Evolutionary conservation across 306 rosid genomes (phyloP).

Genomic region (Phaseolus lunatus): DNA sequence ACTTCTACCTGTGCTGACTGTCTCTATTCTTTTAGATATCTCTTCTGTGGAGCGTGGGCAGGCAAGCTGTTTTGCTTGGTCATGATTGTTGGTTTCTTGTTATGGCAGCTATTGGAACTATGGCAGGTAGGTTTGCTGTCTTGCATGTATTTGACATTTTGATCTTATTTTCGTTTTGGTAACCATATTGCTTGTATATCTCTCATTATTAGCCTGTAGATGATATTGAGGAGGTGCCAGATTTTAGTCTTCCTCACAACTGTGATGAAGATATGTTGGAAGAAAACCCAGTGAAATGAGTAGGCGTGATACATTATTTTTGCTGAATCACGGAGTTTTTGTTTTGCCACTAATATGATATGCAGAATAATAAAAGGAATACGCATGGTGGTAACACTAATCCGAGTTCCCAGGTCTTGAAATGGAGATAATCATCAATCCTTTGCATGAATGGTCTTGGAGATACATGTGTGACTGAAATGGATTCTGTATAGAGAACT

Average conservation of each 20-base stretch:
- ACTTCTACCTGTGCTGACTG: constrained; percentile 31
- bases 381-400: background rate
- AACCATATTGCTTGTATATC: constrained; percentile 18
- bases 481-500: background rate
- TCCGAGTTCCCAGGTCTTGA: constrained; percentile 11
- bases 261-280: constrained; percentile 44
- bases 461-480: background rate
- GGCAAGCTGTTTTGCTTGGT: constrained; percentile 91
- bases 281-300: constrained; percentile 21
- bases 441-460: background rate
- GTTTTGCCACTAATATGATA: constrained; percentile 28
- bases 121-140: constrained; percentile 64
- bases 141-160: constrained; percentile 25
- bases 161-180: background rate
- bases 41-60: constrained; percentile 87
- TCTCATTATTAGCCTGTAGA: constrained; percentile 65
- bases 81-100: constrained; percentile 79
- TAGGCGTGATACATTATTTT: constrained; percentile 18
- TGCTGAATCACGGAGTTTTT: background rate
- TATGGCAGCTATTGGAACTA: constrained; percentile 75
- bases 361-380: constrained; percentile 30
- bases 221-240: constrained; percentile 70
- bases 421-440: constrained; percentile 3
- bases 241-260: constrained; percentile 51
- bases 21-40: constrained; percentile 64